Base-by-base conservation (phyloP, 1,284 basidiomycete genomes). In the Coriolopsis trogii region DNA sequence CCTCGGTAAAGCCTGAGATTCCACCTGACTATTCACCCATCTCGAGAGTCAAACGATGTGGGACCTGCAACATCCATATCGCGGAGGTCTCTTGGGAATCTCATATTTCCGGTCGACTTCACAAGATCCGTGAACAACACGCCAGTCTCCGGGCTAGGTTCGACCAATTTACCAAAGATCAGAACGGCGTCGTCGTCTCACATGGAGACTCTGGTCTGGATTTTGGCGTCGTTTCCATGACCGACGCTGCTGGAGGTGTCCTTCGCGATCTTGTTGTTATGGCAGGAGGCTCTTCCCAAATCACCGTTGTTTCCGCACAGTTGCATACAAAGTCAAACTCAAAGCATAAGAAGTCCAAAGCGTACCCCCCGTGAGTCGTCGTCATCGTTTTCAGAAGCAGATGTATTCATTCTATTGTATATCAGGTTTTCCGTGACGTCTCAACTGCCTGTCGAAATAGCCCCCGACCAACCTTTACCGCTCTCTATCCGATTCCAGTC, bases 401-500 rank as follows among this genome's bases (percentile, higher is more conserved):
- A n/a, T n/a, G n/a, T n/a, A n/a, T n/a, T n/a, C n/a, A n/a, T n/a
- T n/a, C n/a, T n/a, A n/a, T n/a, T n/a, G n/a, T n/a, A n/a, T n/a
- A n/a, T n/a, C n/a, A n/a, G n/a, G n/a, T n/a, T n/a, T n/a, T n/a
- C n/a, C n/a, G n/a, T n/a, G n/a, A n/a, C n/a, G n/a, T n/a, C n/a
- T n/a, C n/a, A n/a, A n/a, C n/a, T n/a, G n/a, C n/a, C n/a, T n/a
- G n/a, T n/a, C n/a, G n/a, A n/a, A n/a, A n/a, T n/a, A n/a, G n/a
- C n/a, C n/a, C n/a, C 12, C 7, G 38, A 16, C 2, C n/a, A 24
- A 7, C 20, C 15, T 9, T 6, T 18, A 4, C 7, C 4, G 10
- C n/a, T 82, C 12, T 47, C 45, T 0, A 46, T 82, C 28, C 64
- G 49, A 1, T 71, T 81, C 31, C 60, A 56, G 6, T 71, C 75